Percentiles rank a stretch among this genome's conserved stretches.
phyloP scores from a whole-genome alignment of 805 yeast species.

The Starmera dryadoides region DNA sequence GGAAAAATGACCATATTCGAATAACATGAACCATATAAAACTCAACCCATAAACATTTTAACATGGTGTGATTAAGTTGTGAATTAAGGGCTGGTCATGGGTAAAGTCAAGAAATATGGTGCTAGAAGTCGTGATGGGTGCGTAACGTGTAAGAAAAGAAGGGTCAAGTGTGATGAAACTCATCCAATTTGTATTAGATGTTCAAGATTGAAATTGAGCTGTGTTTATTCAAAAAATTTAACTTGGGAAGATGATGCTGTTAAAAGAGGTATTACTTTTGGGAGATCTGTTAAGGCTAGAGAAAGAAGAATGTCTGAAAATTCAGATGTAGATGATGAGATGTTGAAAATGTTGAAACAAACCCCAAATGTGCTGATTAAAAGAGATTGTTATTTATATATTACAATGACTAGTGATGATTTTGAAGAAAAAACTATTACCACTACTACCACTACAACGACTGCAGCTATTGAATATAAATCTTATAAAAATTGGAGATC shows the following conservation, averaged over 20 bases:
- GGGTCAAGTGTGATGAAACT: conserved; percentile 89
- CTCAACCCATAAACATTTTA: too few species aligned
- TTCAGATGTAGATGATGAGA: conserved; percentile 1
- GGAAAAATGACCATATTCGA: too few species aligned
- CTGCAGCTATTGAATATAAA: not conserved
- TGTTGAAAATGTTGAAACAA: not conserved
- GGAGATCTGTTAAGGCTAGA: conserved; percentile 24
- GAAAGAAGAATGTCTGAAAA: not conserved
- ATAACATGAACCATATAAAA: too few species aligned
- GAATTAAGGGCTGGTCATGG: conserved; percentile 15
- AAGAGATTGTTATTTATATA: conserved; percentile 10
- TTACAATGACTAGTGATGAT: conserved; percentile 16
- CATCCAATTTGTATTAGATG: conserved; percentile 80
- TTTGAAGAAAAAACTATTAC: conserved; percentile 3
- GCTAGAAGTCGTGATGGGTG: conserved; percentile 65
- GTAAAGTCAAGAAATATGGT: conserved; percentile 15
- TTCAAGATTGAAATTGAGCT: conserved; percentile 66
- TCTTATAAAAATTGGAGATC: not conserved
- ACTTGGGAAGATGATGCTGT: conserved; percentile 32
- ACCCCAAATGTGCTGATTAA: conserved; percentile 5
- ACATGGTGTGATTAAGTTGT: too few species aligned
- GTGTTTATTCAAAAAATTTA: conserved; percentile 29
- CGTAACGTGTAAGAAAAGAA: conserved; percentile 76
- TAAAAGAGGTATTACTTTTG: conserved; percentile 28
- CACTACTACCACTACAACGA: not conserved